Conservation (phyloP, 768 basidiomycete genomes). For the Tylopilus subfusipes region DNA sequence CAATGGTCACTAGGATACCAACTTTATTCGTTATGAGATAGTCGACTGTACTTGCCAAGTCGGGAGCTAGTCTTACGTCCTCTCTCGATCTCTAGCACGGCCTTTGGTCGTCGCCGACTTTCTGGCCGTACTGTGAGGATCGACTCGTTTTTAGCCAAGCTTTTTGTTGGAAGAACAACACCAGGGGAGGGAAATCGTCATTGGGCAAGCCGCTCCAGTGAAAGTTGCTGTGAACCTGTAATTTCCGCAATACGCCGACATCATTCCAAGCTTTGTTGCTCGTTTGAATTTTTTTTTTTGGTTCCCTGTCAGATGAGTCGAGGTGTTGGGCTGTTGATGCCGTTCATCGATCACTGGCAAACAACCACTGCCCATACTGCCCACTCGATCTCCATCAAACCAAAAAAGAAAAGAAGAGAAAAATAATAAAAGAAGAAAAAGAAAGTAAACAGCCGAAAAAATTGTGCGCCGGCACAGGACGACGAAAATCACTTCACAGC, state of each 20-base stretch:
- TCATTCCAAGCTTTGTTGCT: background rate
- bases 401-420: background rate
- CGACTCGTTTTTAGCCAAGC: background rate
- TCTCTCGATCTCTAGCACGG: background rate
- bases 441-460: background rate
- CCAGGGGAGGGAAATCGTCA: too few relatives aligned
- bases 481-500: background rate
- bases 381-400: background rate
- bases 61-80: background rate
- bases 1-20: too few relatives aligned
- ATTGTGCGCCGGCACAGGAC: background rate
- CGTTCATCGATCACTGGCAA: background rate
- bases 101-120: background rate
- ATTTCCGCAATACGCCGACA: background rate
- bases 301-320: background rate
- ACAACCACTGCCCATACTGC: background rate
- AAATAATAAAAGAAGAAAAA: background rate
- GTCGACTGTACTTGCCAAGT: too few relatives aligned
- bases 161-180: background rate
- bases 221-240: background rate
- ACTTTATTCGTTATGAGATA: too few relatives aligned
- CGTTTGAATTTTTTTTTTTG: background rate
- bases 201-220: background rate
- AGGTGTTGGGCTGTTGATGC: background rate
- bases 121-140: too few relatives aligned